phyloP scores from a whole-genome alignment of 306 rosid species.

The Trifolium fragiferum region DNA sequence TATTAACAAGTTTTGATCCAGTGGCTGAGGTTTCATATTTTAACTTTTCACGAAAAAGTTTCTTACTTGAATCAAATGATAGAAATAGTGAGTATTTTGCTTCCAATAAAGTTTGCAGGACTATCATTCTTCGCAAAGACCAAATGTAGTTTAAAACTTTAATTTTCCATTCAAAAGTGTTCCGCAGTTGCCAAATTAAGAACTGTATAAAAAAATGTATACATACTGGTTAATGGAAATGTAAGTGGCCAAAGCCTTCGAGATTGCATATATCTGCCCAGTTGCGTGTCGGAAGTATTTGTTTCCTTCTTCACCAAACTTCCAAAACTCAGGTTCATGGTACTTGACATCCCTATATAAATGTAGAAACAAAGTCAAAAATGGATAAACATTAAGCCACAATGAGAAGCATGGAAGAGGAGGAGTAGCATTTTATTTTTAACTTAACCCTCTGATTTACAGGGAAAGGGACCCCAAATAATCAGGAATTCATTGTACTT shows the following conservation, averaged over 20 bases:
- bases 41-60: not conserved
- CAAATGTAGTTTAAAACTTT: not conserved
- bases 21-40: conserved; percentile 13
- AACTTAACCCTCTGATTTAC: not conserved
- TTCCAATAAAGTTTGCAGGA: conserved; percentile 12
- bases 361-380: conserved; percentile 17
- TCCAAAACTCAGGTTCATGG: conserved; percentile 98
- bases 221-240: conserved; percentile 87
- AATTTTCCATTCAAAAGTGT: conserved; percentile 2
- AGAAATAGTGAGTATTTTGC: conserved; percentile 7
- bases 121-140: not conserved
- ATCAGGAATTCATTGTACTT: conserved; percentile 11
- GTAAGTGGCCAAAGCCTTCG: conserved; percentile 90
- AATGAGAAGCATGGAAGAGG: conserved; percentile 17
- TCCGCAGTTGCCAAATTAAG: conserved; percentile 27
- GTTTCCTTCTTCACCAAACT: conserved; percentile 97
- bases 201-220: conserved; percentile 27
- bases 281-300: conserved; percentile 97
- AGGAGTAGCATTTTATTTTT: not conserved
- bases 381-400: conserved; percentile 9
- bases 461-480: not conserved
- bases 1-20: conserved; percentile 9
- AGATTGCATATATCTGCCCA: conserved; percentile 96
- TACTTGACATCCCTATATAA: conserved; percentile 85
- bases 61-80: conserved; percentile 7